Percentiles rank a stretch among this genome's conserved stretches.
phyloP scores from a whole-genome alignment of 768 basidiomycete genomes.

The Crassisporium funariophilum region DNA sequence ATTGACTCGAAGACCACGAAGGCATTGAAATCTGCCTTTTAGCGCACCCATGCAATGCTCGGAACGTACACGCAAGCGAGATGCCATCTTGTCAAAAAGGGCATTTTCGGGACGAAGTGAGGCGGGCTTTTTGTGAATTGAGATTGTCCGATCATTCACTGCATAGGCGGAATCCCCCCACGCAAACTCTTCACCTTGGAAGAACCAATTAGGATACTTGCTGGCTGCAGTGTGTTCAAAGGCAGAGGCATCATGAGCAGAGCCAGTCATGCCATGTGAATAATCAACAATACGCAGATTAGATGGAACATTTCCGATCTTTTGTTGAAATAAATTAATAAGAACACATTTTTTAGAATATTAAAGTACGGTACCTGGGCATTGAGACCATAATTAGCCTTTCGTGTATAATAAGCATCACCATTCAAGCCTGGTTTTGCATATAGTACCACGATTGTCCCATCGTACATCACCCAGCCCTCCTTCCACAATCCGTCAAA shows the following conservation, averaged over 20 bases:
- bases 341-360: not conserved
- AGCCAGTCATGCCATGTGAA: conserved; percentile 9
- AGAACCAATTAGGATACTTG: conserved; percentile 18
- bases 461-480: conserved; percentile 36
- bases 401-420: conserved; percentile 36
- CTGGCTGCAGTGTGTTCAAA: conserved; percentile 24
- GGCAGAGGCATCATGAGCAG: conserved; percentile 5
- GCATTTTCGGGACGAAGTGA: not conserved
- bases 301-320: conserved; percentile 6
- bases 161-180: not conserved
- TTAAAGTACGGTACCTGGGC: conserved; percentile 27
- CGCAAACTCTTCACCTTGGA: conserved; percentile 12
- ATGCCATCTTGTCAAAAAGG: conserved; percentile 2
- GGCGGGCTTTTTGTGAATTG: not conserved
- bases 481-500: conserved; percentile 33
- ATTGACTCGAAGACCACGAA: conserved; percentile 25
- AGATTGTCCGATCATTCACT: not conserved
- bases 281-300: conserved; percentile 14
- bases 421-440: conserved; percentile 30
- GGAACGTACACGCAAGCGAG: conserved; percentile 26
- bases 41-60: conserved; percentile 36
- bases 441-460: conserved; percentile 29
- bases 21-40: conserved; percentile 30
- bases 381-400: conserved; percentile 39
- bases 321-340: not conserved